Conservation (phyloP, 2,329 filamentous ascomycete genomes). For the Fusarium verticillioides region DNA sequence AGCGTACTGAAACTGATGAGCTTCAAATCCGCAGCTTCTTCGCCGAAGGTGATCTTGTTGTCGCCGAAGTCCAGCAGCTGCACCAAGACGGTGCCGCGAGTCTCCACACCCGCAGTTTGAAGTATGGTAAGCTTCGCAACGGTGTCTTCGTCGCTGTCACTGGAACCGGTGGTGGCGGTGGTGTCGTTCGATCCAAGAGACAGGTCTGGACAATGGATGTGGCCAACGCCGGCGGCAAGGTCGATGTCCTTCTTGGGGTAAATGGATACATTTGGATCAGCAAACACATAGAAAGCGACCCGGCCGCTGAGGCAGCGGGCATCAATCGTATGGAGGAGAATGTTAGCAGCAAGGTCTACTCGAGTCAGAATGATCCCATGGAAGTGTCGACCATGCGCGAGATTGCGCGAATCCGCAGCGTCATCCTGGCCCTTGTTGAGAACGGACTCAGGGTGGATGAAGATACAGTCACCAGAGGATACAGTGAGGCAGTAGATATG, state of each 20-base stretch:
- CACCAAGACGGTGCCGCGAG: constrained; percentile 87
- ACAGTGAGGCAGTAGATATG: constrained; percentile 83
- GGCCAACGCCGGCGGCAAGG: constrained; percentile 66
- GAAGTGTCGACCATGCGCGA: constrained; percentile 81
- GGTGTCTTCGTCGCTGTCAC: constrained; percentile 87
- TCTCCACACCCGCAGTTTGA: constrained; percentile 88
- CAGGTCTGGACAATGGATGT: constrained; percentile 87
- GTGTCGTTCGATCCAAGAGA: constrained; percentile 83
- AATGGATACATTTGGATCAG: constrained; percentile 98
- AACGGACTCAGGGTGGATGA: constrained; percentile 88
- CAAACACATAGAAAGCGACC: constrained; percentile 78
- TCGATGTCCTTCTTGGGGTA: constrained; percentile 91
- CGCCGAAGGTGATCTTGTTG: constrained; percentile 90
- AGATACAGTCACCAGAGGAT: constrained; percentile 84
- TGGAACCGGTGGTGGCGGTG: constrained; percentile 85
- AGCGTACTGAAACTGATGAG: constrained; percentile 94
- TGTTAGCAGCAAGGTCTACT: constrained; percentile 88
- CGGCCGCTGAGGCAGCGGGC: constrained; percentile 57
- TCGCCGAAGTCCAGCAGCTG: constrained; percentile 93
- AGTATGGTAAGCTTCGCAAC: constrained; percentile 96
- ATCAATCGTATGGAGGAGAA: constrained; percentile 91
- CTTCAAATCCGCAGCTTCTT: constrained; percentile 98
- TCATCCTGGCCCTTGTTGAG: constrained; percentile 85
- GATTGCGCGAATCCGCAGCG: constrained; percentile 84
- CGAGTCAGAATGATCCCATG: constrained; percentile 92